These are phyloP conservation scores for Primulina huaijiensis DNA, from an alignment of 257 asterid species.

Conservation along the genomic window DNA sequence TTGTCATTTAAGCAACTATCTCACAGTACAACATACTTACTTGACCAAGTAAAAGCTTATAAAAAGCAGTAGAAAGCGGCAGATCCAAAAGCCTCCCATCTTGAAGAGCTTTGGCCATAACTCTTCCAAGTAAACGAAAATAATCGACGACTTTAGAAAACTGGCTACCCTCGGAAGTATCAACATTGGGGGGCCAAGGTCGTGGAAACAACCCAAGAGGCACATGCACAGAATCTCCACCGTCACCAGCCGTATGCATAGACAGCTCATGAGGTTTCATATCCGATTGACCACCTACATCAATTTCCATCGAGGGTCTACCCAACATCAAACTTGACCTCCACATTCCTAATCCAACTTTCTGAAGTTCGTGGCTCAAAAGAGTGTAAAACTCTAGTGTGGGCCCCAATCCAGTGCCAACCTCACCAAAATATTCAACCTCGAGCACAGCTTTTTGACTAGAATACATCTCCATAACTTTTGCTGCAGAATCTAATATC, in stretches of 20 bases:
- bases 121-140: slow-evolving; percentile 84
- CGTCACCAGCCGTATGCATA: slow-evolving; percentile 27
- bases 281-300: slow-evolving; percentile 33
- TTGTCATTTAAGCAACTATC: background rate
- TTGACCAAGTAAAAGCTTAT: slow-evolving; percentile 81
- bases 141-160: slow-evolving; percentile 67
- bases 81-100: slow-evolving; percentile 97
- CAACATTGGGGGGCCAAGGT: slow-evolving; percentile 78
- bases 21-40: slow-evolving; percentile 38
- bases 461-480: slow-evolving; percentile 98
- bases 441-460: slow-evolving; percentile 98
- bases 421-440: slow-evolving; percentile 99
- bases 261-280: slow-evolving; percentile 23
- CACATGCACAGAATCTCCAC: slow-evolving; percentile 57
- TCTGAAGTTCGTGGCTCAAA: slow-evolving; percentile 90
- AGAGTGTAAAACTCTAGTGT: slow-evolving; percentile 96
- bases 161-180: slow-evolving; percentile 58
- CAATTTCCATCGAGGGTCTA: slow-evolving; percentile 56
- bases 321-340: slow-evolving; percentile 46
- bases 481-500: slow-evolving; percentile 90
- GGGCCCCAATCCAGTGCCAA: slow-evolving; percentile 98
- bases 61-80: slow-evolving; percentile 79
- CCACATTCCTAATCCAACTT: slow-evolving; percentile 87
- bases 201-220: slow-evolving; percentile 96
- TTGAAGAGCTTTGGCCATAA: slow-evolving; percentile 97